Evolutionary conservation across 441 rosid genomes (phyloP), one percentile per base, ranked within the genome.

Genomic region (Pelargonium myrrhifolium): DNA sequence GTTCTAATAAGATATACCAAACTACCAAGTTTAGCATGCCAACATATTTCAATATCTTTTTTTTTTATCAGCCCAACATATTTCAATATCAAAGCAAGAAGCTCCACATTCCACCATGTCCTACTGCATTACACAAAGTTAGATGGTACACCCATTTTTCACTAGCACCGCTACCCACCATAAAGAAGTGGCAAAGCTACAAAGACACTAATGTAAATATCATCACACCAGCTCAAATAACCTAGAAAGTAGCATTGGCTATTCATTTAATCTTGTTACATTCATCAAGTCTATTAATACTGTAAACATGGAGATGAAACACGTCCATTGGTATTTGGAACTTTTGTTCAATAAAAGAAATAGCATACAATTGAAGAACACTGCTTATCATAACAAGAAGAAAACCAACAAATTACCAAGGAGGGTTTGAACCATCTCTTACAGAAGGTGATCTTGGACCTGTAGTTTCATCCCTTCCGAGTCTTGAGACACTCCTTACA

Each of bases 391-490:
- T 35, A 20, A 18, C 22, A 24, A 51, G 39, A 53, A 71, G 35
- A 24, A 12, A 22, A 9, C 53, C 59, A 74, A 67, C 65, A 65
- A 47, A 82, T 78, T 74, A 77, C 85, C 83, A 84, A 15, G 81
- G 82, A 68, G 83, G 82, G 73, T 82, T 85, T 1, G 70, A 80
- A 75, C 77, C 80, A 76, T 89, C 86, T 71, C 76, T 73, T 21
- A 78, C 70, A 68, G 90, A 88, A 67, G 95, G 96, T 18, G 97
- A 89, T 78, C 86, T 84, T 58, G 84, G 82, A 75, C 72, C 77
- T 45, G 77, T 65, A 80, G 88, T 85, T 60, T 75, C 82, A 81
- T 93, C 97, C 78, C 87, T 89, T 70, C 90, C 94, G 56, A 91
- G 79, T 76, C 99, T 85, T 0, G 94, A 91, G 10, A 75, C 77